A percentile compares a stretch with the other conserved stretches of the same genome.
Conservation (phyloP, 805 yeast species). For the Saccharomyces mikatae region DNA sequence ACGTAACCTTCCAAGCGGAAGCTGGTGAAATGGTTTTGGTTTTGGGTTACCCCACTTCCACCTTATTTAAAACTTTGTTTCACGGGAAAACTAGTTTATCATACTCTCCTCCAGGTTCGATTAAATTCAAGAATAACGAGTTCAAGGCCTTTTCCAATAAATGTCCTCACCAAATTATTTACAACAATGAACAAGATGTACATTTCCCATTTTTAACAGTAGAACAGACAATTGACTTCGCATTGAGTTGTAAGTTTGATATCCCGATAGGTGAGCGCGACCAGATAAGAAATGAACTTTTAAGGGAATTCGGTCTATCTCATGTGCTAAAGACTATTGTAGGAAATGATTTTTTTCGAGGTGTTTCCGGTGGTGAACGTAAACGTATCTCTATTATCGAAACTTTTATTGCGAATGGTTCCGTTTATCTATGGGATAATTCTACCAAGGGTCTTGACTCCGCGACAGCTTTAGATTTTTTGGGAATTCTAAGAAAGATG, state of each 20-base stretch:
- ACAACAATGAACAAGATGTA: slow-evolving; percentile 46
- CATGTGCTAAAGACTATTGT: slow-evolving; percentile 53
- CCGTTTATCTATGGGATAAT: slow-evolving; percentile 46
- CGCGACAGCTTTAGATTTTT: slow-evolving; percentile 42
- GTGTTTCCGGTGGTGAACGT: slow-evolving; percentile 63
- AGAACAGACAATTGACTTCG: slow-evolving; percentile 48
- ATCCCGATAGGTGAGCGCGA: slow-evolving; percentile 22
- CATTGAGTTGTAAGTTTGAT: slow-evolving; percentile 39
- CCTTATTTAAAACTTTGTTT: slow-evolving; percentile 18
- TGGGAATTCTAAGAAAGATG: slow-evolving; percentile 36
- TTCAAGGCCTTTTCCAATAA: slow-evolving; percentile 12
- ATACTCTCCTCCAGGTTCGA: slow-evolving; percentile 18
- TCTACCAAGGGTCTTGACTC: slow-evolving; percentile 46
- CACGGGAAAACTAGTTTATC: slow-evolving; percentile 13
- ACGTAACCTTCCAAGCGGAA: slow-evolving; percentile 18
- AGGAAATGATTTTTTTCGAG: slow-evolving; percentile 56
- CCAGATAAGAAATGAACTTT: slow-evolving; percentile 20
- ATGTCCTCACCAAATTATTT: slow-evolving; percentile 25
- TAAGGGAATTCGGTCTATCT: slow-evolving; percentile 35
- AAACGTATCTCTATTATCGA: slow-evolving; percentile 60
- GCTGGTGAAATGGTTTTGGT: slow-evolving; percentile 25
- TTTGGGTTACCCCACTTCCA: slow-evolving; percentile 22
- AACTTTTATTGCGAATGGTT: slow-evolving; percentile 39
- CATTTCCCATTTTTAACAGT: slow-evolving; percentile 52
- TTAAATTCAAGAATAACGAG: slow-evolving; percentile 19